Conservation (phyloP, 148 eudicot genomes). For the Spergularia marina region DNA sequence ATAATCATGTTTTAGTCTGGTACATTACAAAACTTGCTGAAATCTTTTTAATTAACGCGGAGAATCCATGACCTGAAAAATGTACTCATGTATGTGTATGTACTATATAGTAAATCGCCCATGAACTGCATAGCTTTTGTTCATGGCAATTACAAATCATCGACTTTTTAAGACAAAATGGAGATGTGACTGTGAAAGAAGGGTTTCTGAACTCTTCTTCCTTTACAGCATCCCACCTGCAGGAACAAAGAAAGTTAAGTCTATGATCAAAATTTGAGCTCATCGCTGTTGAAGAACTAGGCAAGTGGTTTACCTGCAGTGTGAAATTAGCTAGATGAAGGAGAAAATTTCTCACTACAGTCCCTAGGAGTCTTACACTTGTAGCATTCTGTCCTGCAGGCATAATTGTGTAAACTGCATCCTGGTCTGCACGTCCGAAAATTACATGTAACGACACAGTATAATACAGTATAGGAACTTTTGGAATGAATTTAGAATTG, state of each 20-base stretch:
- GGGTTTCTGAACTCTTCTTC: neutral
- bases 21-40: neutral
- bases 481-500: too few species aligned
- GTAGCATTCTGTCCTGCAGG: conserved; percentile 68
- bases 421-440: conserved; percentile 40
- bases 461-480: neutral
- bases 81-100: too few species aligned
- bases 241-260: neutral
- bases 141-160: too few species aligned
- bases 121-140: too few species aligned
- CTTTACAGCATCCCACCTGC: conserved; percentile 14
- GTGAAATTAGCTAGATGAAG: conserved; percentile 17
- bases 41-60: neutral
- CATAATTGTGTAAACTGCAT: conserved; percentile 78
- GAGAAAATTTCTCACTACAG: conserved; percentile 36
- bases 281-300: neutral
- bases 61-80: too few species aligned
- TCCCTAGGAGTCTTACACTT: conserved; percentile 63
- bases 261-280: neutral
- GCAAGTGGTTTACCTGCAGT: conserved; percentile 1
- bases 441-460: neutral
- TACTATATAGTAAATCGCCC: too few species aligned
- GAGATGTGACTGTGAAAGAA: neutral
- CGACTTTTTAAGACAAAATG: neutral
- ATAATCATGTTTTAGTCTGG: neutral